phyloP scores from a whole-genome alignment of 495 filamentous ascomycete genomes.

The Tuber magnatum region DNA sequence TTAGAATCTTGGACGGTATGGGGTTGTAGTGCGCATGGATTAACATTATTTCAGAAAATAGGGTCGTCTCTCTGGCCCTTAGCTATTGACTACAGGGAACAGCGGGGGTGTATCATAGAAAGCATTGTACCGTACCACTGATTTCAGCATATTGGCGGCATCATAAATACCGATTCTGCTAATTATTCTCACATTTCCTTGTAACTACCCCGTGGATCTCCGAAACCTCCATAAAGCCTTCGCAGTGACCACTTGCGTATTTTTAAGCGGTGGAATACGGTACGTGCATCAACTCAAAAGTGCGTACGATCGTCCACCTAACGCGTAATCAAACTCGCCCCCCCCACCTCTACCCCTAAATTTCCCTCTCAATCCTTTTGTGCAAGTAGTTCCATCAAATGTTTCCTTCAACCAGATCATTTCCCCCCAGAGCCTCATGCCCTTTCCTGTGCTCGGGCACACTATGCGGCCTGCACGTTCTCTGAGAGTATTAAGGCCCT shows the following conservation, averaged over 20 bases:
- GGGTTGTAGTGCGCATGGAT: conserved; percentile 9
- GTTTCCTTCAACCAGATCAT: too few relatives aligned
- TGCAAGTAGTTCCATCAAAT: too few relatives aligned
- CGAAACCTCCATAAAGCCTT: not conserved
- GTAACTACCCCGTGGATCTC: not conserved
- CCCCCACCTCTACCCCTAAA: too few relatives aligned
- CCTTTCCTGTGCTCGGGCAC: too few relatives aligned
- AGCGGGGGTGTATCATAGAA: not conserved
- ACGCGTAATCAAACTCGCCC: not conserved
- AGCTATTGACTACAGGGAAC: not conserved
- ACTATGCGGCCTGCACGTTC: too few relatives aligned
- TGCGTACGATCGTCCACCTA: not conserved
- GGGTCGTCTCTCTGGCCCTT: not conserved
- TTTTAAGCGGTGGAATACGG: not conserved
- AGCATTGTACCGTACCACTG: not conserved
- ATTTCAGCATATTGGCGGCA: not conserved
- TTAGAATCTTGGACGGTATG: conserved; percentile 29
- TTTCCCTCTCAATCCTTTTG: too few relatives aligned
- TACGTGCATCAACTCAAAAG: not conserved
- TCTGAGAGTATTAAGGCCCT: too few relatives aligned
- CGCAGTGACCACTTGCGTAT: not conserved
- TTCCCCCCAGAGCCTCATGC: too few relatives aligned
- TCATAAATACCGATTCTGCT: not conserved
- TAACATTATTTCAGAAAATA: not conserved
- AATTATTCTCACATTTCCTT: not conserved